A percentile compares a stretch with the other conserved stretches of the same genome.
These are phyloP conservation scores for Rutstroemia sp. DNA, from an alignment of 2,329 filamentous ascomycete species.

Conservation along the genomic window DNA sequence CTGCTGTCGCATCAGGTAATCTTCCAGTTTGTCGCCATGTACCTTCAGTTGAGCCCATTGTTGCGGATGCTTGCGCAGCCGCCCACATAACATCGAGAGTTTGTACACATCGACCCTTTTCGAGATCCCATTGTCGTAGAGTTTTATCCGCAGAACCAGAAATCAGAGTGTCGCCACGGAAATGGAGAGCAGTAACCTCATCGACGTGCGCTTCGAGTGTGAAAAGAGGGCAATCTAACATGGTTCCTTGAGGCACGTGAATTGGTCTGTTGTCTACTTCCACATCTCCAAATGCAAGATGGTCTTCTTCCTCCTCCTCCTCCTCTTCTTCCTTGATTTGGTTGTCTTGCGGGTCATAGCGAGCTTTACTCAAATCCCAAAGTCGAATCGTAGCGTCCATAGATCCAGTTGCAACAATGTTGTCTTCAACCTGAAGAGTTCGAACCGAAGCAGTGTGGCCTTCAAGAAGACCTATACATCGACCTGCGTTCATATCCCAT, in stretches of 20 bases:
- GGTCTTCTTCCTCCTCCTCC: conserved; percentile 55
- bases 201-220: conserved; percentile 85
- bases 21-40: conserved; percentile 67
- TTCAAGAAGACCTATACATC: conserved; percentile 86
- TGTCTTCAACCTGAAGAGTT: conserved; percentile 88
- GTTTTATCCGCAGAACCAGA: conserved; percentile 98
- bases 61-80: conserved; percentile 77
- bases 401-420: conserved; percentile 88
- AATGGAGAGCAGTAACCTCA: conserved; percentile 89
- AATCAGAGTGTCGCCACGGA: conserved; percentile 80
- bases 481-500: conserved; percentile 91
- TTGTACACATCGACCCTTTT: conserved; percentile 95
- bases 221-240: conserved; percentile 85
- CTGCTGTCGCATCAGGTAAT: conserved; percentile 59
- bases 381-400: conserved; percentile 90
- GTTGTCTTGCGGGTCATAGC: conserved; percentile 61
- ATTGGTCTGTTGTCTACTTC: conserved; percentile 62
- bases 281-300: conserved; percentile 64
- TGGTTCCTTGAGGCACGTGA: conserved; percentile 69
- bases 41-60: conserved; percentile 52
- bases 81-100: conserved; percentile 98
- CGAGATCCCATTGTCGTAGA: conserved; percentile 92
- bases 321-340: conserved; percentile 50
- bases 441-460: conserved; percentile 93
- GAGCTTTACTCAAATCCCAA: conserved; percentile 88